Percentiles rank a stretch among this genome's conserved stretches.
These are phyloP conservation scores for Fraxinus anomala DNA, from an alignment of 257 asterid species.

Conservation along the genomic window DNA sequence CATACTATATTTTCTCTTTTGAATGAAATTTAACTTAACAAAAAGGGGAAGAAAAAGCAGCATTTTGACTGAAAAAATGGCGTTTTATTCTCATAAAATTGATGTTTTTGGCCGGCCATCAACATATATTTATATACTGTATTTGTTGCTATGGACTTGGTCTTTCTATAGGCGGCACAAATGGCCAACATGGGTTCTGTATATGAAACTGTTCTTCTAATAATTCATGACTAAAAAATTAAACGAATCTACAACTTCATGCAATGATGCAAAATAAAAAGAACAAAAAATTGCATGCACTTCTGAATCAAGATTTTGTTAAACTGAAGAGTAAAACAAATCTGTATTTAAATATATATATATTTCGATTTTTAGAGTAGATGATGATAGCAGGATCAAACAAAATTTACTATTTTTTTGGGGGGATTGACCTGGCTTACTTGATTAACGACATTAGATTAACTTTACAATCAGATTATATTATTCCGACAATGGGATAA, in stretches of 20 bases:
- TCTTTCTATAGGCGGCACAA: background rate
- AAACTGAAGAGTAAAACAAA: background rate
- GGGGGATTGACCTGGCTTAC: background rate
- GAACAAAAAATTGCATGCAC: background rate
- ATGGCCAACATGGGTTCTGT: background rate
- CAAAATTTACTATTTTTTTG: background rate
- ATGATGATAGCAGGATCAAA: background rate
- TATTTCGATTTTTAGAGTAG: background rate
- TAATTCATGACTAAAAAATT: background rate
- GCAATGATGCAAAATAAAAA: background rate
- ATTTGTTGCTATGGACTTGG: background rate
- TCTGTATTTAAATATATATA: background rate
- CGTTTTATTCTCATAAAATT: background rate
- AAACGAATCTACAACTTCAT: background rate
- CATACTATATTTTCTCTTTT: background rate
- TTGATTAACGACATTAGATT: background rate
- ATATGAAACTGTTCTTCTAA: too few species aligned
- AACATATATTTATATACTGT: background rate
- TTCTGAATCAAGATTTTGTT: background rate
- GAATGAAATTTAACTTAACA: background rate
- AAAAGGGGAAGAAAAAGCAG: background rate
- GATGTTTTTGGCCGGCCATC: conserved; percentile 3
- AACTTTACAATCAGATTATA: background rate
- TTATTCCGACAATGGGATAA: background rate
- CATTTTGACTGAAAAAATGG: background rate